Percentiles rank a stretch among this genome's conserved stretches.
These are phyloP conservation scores for Trichosporon coremiiforme DNA, from an alignment of 1,284 basidiomycete species.

Conservation along the genomic window DNA sequence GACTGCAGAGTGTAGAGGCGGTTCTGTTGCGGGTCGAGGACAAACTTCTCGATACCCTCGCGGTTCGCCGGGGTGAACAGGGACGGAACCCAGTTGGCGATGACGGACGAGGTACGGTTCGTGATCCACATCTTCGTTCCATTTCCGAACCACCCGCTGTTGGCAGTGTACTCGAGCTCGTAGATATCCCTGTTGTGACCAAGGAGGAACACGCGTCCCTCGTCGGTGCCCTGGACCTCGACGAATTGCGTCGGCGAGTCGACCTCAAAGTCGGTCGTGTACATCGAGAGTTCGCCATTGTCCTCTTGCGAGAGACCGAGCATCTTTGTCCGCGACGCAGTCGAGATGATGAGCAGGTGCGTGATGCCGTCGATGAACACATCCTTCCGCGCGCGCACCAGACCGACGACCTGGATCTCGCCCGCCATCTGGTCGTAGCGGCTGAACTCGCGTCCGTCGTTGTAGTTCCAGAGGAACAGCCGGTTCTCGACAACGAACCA, in stretches of 20 bases:
- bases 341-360: slow-evolving; percentile 86
- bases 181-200: slow-evolving; percentile 87
- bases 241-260: slow-evolving; percentile 72
- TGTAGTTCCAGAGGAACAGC: slow-evolving; percentile 95
- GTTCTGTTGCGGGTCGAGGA: slow-evolving; percentile 44
- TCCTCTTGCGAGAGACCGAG: slow-evolving; percentile 72
- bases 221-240: slow-evolving; percentile 73
- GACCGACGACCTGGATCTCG: slow-evolving; percentile 79
- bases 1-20: slow-evolving; percentile 48
- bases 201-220: slow-evolving; percentile 88
- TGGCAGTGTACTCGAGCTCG: slow-evolving; percentile 89
- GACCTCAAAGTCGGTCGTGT: slow-evolving; percentile 85
- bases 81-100: slow-evolving; percentile 43
- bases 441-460: slow-evolving; percentile 64
- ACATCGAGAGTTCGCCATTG: slow-evolving; percentile 73
- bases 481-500: slow-evolving; percentile 96
- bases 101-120: slow-evolving; percentile 42
- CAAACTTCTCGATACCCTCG: slow-evolving; percentile 51
- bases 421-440: slow-evolving; percentile 91
- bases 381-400: slow-evolving; percentile 68
- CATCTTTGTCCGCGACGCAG: slow-evolving; percentile 76
- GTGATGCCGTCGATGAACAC: slow-evolving; percentile 94
- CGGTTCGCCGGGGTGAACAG: slow-evolving; percentile 22
- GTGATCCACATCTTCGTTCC: slow-evolving; percentile 58
- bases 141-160: slow-evolving; percentile 79